Evolutionary conservation across 164 flowering plant species (phyloP), one percentile per base, ranked within the genome.

Genomic region (Kalanchoe fedtschenkoi): DNA sequence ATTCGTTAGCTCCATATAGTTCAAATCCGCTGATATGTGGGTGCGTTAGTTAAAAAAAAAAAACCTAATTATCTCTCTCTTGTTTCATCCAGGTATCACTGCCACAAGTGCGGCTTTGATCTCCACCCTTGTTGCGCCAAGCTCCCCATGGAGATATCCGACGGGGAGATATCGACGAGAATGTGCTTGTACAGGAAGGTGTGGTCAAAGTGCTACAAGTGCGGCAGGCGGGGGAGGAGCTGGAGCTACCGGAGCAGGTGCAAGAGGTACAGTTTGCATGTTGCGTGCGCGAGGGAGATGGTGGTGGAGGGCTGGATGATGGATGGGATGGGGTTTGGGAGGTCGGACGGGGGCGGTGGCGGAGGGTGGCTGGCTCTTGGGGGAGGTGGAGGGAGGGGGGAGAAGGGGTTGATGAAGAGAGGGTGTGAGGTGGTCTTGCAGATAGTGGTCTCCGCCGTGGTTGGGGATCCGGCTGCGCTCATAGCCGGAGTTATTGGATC

Each of bases 71-170:
- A n/a, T n/a, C n/a, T n/a, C n/a, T n/a, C n/a, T n/a, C n/a, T n/a
- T n/a, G n/a, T n/a, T n/a, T n/a, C n/a, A n/a, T n/a, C n/a, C n/a
- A n/a, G n/a, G n/a, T n/a, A n/a, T n/a, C 97, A 93, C 70, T 92
- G 98, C 84, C 60, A 71, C 17, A 33, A 66, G 0, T 90, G 97
- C 30, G 98, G 95, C 9, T 90, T 81, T 39, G 97, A 90, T 59
- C 91, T 90, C 39, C 98, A 93, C 66, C 96, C 98, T 0, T 88
- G 97, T 38, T 93, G 99, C 43, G 95, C 87, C 2, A 81, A 81
- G 72, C 87, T 90, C 7, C 98, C 98, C 0, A 75, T 65, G 62
- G 72, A 79, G 64, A 77, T 88, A 1, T 83, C 85, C 32, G 96
- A 87, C 24, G 95, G 89, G 0, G 87, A 83, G 16, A 58, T n/a